These are phyloP conservation scores for Verticillium longisporum DNA, from an alignment of 2,329 filamentous ascomycete species.

Conservation along the genomic window DNA sequence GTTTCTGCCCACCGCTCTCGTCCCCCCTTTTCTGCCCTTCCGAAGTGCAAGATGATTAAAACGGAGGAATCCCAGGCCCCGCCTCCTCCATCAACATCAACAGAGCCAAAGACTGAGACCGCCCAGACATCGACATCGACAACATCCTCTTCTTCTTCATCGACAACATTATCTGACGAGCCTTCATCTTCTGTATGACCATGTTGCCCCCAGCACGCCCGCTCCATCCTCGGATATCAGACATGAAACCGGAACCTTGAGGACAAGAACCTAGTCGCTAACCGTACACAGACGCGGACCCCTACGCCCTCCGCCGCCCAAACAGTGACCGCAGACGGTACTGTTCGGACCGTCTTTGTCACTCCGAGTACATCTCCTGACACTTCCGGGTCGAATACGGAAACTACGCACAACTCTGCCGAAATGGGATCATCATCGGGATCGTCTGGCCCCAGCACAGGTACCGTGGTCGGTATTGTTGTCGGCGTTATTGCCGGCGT, in stretches of 20 bases:
- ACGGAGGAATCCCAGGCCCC: conserved; percentile 15
- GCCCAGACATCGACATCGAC: neutral
- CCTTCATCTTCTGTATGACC: neutral
- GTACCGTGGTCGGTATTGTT: conserved; percentile 41
- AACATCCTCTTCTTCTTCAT: neutral
- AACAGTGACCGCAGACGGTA: conserved; percentile 49
- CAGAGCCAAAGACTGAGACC: conserved; percentile 8
- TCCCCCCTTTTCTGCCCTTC: neutral
- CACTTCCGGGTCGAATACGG: conserved; percentile 4
- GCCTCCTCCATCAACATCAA: conserved; percentile 18
- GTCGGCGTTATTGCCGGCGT: conserved; percentile 29
- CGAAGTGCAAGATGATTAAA: neutral
- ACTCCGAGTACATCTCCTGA: conserved; percentile 31
- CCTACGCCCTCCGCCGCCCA: conserved; percentile 26
- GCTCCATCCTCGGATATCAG: neutral
- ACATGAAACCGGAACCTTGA: neutral
- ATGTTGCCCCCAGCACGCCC: neutral
- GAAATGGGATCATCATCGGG: neutral
- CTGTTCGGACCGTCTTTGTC: conserved; percentile 47
- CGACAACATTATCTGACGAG: neutral
- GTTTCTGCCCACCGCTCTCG: neutral
- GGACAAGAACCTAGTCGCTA: neutral
- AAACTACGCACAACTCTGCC: conserved; percentile 4
- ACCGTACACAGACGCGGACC: conserved; percentile 18
- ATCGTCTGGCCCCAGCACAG: conserved; percentile 29